These are phyloP conservation scores for Ulota crispa DNA, from an alignment of 225 moss, liverwort and hornwort genomes.

Conservation along the genomic window DNA sequence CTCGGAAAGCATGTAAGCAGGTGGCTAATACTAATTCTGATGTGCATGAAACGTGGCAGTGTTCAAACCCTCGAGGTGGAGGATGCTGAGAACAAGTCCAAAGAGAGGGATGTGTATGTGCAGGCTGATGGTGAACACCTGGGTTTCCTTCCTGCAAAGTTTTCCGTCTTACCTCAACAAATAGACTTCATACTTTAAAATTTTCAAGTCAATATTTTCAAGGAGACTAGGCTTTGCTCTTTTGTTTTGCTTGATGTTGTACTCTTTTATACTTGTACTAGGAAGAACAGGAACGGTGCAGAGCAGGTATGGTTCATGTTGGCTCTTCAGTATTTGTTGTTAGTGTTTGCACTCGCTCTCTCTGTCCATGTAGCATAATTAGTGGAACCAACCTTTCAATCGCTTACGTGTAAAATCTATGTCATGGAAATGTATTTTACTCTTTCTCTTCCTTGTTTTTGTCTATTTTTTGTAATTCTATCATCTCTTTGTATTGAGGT, in stretches of 20 bases:
- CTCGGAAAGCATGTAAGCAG: background rate
- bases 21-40: constrained; percentile 12
- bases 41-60: constrained; percentile 25
- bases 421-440: background rate
- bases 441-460: background rate
- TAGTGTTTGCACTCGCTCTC: background rate
- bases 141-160: constrained; percentile 65
- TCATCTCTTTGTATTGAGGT: background rate
- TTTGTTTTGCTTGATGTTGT: background rate
- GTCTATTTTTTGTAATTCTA: background rate
- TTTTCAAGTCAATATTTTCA: background rate
- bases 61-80: constrained; percentile 60
- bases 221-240: background rate
- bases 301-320: background rate
- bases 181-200: constrained; percentile 52
- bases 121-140: constrained; percentile 79
- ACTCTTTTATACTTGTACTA: background rate
- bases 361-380: background rate
- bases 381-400: background rate
- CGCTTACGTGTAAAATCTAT: background rate
- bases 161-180: constrained; percentile 58
- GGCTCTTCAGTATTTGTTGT: background rate
- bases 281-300: background rate
- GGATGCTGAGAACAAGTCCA: constrained; percentile 45
- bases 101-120: constrained; percentile 44